Percentiles rank a stretch among this genome's conserved stretches.
Evolutionary conservation across 2,329 filamentous ascomycete species (phyloP).

Genomic region (Talaromyces sp.): DNA sequence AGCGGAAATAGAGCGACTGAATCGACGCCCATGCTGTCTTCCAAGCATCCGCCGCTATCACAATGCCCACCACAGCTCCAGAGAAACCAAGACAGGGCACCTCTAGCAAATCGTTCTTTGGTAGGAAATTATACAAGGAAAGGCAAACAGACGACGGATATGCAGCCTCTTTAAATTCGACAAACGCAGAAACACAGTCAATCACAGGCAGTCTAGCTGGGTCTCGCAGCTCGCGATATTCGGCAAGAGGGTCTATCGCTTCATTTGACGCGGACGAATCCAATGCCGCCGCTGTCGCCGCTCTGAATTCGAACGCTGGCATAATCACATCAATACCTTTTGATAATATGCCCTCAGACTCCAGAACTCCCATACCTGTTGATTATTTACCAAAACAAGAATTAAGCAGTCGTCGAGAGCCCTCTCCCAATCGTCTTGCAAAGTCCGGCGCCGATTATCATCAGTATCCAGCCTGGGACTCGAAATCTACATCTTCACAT

Average conservation of each 20-base stretch:
- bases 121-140: slow-evolving; percentile 72
- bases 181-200: slow-evolving; percentile 40
- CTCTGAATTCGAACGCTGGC: slow-evolving; percentile 72
- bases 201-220: slow-evolving; percentile 60
- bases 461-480: slow-evolving; percentile 76
- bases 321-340: slow-evolving; percentile 87
- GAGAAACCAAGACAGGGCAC: slow-evolving; percentile 82
- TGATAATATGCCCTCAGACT: slow-evolving; percentile 64
- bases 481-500: slow-evolving; percentile 43
- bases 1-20: slow-evolving; percentile 16
- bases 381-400: slow-evolving; percentile 70
- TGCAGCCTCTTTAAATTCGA: slow-evolving; percentile 52
- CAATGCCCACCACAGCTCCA: slow-evolving; percentile 58
- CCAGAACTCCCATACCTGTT: slow-evolving; percentile 66
- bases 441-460: slow-evolving; percentile 76
- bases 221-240: slow-evolving; percentile 71
- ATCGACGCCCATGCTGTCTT: slow-evolving; percentile 18
- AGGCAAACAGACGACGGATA: slow-evolving; percentile 63
- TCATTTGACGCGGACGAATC: slow-evolving; percentile 64
- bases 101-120: slow-evolving; percentile 80
- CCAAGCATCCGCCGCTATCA: slow-evolving; percentile 32
- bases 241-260: slow-evolving; percentile 65
- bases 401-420: slow-evolving; percentile 61
- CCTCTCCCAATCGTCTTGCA: slow-evolving; percentile 78
- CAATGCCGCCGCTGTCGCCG: slow-evolving; percentile 59